Evolutionary conservation across 805 yeast species (phyloP), one percentile per base, ranked within the genome.

Genomic region (Wickerhamia fluorescens): DNA sequence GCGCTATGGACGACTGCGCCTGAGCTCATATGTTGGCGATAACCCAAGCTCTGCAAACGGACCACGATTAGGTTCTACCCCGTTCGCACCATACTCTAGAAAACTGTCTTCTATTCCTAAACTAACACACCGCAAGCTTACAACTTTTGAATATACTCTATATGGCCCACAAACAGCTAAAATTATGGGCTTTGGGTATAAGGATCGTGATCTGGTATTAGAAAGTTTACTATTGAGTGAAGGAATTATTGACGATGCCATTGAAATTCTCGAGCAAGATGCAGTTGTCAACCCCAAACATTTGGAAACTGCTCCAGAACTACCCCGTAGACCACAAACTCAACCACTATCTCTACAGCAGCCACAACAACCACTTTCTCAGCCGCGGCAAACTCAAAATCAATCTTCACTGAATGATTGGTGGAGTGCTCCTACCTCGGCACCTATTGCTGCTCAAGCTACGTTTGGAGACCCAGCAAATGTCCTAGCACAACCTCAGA

Each of bases 201-300:
- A 51, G 13, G 71, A 78, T 48, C 60, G 64, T 23, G 81, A 78
- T 39, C 56, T 68, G 18, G 68, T 71, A 34, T 58, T 74, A 30
- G 92, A 83, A 44, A 83, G 87, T 16, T 61, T 83, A 37, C 57
- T 62, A 7, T 51, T 72, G 20, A 58, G 79, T 11, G 58, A 61
- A 28, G 94, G 94, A 10, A 72, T 75, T 45, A 45, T 79, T 7
- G 67, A 67, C 22, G 41, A 51, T 12, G 89, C 94, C 1, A 50
- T 74, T 19, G 78, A 72, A 23, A 68, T 80, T 16, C 57, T 80
- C 33, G 65, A 63, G 21, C 59, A 58, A 28, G 65, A 66, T 33
- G 39, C 49, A 6, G 49, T 44, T 28, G 37, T 51, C 10, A 58
- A 53, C 33, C 66, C 66, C 3, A 25, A 37, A 9, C 47, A 50